Evolutionary conservation across 495 filamentous ascomycete genomes (phyloP).

Genomic region (Massariosphaeria phaeospora): DNA sequence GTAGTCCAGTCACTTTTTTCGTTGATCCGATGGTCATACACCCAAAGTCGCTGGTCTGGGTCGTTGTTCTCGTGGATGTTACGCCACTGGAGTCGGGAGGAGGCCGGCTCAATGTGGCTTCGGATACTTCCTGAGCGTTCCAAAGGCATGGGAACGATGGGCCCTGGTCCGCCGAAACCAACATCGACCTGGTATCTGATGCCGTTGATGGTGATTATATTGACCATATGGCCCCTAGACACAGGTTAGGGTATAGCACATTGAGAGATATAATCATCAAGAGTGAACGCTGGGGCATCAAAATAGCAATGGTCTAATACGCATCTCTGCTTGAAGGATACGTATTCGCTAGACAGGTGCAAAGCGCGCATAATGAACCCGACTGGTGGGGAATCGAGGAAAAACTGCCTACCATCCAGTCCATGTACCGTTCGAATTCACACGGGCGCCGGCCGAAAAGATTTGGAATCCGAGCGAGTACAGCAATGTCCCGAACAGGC

Average conservation of each 20-base stretch:
- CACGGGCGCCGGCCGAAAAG: constrained; percentile 49
- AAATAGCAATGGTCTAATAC: no score
- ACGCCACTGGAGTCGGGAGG: constrained; percentile 47
- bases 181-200: constrained; percentile 61
- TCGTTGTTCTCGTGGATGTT: constrained; percentile 47
- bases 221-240: constrained; percentile 60
- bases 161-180: constrained; percentile 63
- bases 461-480: constrained; percentile 57
- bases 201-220: constrained; percentile 55
- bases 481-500: constrained; percentile 61
- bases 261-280: no score
- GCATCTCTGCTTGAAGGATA: no score
- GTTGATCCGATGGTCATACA: constrained; percentile 56
- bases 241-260: background rate
- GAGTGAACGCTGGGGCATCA: no score
- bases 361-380: no score
- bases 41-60: constrained; percentile 51
- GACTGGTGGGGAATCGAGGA: background rate
- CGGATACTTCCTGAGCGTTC: constrained; percentile 38
- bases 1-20: constrained; percentile 48
- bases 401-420: constrained; percentile 34
- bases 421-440: constrained; percentile 26
- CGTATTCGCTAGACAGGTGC: no score
- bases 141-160: constrained; percentile 52
- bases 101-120: constrained; percentile 44